Evolutionary conservation across 148 eudicot genomes (phyloP).

Genomic region (Limonium bicolor): DNA sequence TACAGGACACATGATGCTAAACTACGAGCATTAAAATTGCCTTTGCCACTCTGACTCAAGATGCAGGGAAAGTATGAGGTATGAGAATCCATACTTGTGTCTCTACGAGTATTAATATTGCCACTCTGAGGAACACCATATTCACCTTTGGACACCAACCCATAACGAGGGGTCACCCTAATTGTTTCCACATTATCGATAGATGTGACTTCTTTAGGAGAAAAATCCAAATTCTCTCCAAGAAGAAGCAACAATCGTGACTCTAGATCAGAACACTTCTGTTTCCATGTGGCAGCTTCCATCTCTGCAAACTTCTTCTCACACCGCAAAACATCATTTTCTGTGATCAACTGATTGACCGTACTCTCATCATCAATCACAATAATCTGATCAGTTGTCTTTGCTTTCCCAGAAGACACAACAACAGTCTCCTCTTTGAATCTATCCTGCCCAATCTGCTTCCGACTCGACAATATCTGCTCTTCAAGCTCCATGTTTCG

Average conservation of each 20-base stretch:
- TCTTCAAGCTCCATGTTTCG: conserved; percentile 9
- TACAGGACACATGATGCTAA: too few relatives aligned
- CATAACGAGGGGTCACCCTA: too few relatives aligned
- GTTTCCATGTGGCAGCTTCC: conserved; percentile 29
- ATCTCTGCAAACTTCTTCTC: conserved; percentile 32
- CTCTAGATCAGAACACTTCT: conserved; percentile 33
- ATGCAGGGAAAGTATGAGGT: too few relatives aligned
- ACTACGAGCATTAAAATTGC: too few relatives aligned
- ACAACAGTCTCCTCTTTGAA: background rate
- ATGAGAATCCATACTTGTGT: too few relatives aligned
- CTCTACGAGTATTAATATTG: background rate
- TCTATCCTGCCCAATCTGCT: background rate
- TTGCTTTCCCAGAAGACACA: background rate
- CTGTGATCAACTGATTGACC: conserved; percentile 34
- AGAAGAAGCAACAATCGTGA: conserved; percentile 18
- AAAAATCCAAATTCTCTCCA: conserved; percentile 9
- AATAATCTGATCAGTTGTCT: conserved; percentile 4
- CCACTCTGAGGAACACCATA: conserved; percentile 5
- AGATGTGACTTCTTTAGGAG: background rate
- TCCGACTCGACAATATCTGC: background rate
- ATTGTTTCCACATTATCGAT: background rate
- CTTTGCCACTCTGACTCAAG: too few relatives aligned
- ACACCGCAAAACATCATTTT: conserved; percentile 38
- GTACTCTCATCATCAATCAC: conserved; percentile 15
- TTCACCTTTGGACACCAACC: background rate